These are phyloP conservation scores for Rhizopogon sp. DNA, from an alignment of 768 basidiomycete species.

Conservation along the genomic window DNA sequence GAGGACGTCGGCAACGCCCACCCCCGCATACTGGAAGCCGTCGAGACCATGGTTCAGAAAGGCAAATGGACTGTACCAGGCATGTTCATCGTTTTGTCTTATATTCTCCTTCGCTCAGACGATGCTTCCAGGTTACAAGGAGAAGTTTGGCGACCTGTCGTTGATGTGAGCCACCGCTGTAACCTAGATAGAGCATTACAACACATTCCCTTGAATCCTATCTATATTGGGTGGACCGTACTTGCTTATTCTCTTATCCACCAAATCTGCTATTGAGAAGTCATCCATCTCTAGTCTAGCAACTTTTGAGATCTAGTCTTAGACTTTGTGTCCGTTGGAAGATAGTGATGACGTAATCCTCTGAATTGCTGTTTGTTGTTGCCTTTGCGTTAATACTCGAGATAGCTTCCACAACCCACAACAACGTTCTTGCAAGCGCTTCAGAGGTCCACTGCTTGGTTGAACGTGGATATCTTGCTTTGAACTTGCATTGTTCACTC, in stretches of 20 bases:
- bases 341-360: too few species aligned
- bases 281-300: too few species aligned
- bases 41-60: slow-evolving; percentile 94
- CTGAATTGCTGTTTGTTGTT: too few species aligned
- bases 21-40: slow-evolving; percentile 85
- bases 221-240: background rate
- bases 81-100: slow-evolving; percentile 23
- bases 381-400: too few species aligned
- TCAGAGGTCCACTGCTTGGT: slow-evolving; percentile 1
- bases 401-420: too few species aligned
- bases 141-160: slow-evolving; percentile 95
- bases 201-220: background rate
- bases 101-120: background rate
- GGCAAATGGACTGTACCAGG: slow-evolving; percentile 99
- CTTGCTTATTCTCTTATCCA: background rate
- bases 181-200: slow-evolving; percentile 8
- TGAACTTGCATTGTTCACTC: background rate
- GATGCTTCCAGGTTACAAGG: slow-evolving; percentile 66
- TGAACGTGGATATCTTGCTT: background rate
- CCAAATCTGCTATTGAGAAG: background rate
- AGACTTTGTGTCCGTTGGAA: too few species aligned
- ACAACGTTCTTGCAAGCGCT: background rate
- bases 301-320: too few species aligned
- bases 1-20: slow-evolving; percentile 90
- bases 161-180: slow-evolving; percentile 59